phyloP scores from a whole-genome alignment of 2,329 filamentous ascomycete species.

The Rhinocladiella similis region DNA sequence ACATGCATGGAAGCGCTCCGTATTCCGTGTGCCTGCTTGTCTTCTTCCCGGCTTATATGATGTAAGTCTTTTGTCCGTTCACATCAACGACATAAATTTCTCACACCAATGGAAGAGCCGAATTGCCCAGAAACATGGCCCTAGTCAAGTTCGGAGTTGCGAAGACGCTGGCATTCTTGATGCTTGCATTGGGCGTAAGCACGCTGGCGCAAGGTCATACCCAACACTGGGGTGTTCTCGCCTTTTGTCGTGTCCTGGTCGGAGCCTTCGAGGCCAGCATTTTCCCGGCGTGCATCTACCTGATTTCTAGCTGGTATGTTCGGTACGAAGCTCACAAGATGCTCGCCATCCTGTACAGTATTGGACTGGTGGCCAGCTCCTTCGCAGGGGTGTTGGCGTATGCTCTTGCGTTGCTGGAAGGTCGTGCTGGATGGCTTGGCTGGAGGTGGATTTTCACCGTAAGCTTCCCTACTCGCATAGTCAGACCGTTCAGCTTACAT shows the following conservation, averaged over 20 bases:
- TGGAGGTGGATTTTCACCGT: conserved; percentile 32
- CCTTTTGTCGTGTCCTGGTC: not conserved
- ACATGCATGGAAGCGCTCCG: too few relatives aligned
- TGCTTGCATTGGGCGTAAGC: not conserved
- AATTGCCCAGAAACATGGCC: not conserved
- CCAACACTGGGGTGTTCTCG: not conserved
- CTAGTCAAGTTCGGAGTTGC: conserved; percentile 2
- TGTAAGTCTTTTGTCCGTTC: not conserved
- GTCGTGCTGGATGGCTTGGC: conserved; percentile 26
- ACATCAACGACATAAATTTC: not conserved
- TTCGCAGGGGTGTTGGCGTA: conserved; percentile 22
- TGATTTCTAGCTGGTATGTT: conserved; percentile 11
- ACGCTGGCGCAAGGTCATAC: conserved; percentile 1
- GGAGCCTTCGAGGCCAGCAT: not conserved
- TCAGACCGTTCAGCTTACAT: too few relatives aligned
- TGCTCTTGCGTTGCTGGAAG: conserved; percentile 18
- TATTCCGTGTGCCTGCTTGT: too few relatives aligned
- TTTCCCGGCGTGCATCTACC: not conserved
- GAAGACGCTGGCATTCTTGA: not conserved
- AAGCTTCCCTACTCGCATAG: not conserved
- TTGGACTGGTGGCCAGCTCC: conserved; percentile 12
- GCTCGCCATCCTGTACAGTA: conserved; percentile 16
- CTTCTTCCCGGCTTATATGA: too few relatives aligned
- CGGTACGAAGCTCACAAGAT: conserved; percentile 23
- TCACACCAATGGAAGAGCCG: not conserved